Evolutionary conservation across 2,329 filamentous ascomycete species (phyloP).

Genomic region (Tolypocladium amazonense): DNA sequence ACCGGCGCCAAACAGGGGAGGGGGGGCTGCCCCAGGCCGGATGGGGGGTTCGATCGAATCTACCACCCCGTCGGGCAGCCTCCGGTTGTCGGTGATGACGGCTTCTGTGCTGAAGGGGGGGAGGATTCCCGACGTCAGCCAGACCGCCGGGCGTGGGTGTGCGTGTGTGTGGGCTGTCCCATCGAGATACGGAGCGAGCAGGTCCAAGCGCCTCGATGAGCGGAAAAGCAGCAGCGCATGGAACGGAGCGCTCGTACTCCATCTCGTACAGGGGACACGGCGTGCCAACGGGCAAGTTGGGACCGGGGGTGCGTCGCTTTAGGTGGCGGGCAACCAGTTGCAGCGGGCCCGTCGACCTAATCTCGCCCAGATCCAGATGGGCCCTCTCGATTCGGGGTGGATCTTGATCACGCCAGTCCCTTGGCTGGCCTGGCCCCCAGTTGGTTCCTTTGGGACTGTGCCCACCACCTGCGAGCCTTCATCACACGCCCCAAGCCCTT

Average conservation of each 20-base stretch:
- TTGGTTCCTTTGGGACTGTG: background rate
- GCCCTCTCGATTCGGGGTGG: conserved; percentile 4
- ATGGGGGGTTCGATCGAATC: background rate
- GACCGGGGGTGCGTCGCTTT: background rate
- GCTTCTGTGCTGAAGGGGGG: background rate
- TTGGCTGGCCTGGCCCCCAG: background rate
- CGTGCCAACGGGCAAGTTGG: background rate
- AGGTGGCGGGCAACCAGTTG: background rate
- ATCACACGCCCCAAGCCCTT: background rate
- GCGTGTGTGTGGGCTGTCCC: background rate
- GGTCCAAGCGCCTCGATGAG: background rate
- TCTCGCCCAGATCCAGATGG: conserved; percentile 11
- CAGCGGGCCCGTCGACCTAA: conserved; percentile 7
- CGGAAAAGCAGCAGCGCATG: background rate
- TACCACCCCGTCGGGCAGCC: background rate
- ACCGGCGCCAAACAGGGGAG: background rate
- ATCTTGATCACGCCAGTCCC: conserved; percentile 10
- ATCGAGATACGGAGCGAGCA: background rate
- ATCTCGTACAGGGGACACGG: background rate
- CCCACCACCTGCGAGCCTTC: background rate
- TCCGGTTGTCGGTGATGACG: background rate
- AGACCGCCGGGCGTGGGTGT: background rate
- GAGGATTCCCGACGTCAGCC: background rate
- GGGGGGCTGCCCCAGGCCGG: background rate
- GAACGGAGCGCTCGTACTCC: background rate